These are phyloP conservation scores for Botrytis paeoniae DNA, from an alignment of 2,329 filamentous ascomycete genomes.

Conservation along the genomic window DNA sequence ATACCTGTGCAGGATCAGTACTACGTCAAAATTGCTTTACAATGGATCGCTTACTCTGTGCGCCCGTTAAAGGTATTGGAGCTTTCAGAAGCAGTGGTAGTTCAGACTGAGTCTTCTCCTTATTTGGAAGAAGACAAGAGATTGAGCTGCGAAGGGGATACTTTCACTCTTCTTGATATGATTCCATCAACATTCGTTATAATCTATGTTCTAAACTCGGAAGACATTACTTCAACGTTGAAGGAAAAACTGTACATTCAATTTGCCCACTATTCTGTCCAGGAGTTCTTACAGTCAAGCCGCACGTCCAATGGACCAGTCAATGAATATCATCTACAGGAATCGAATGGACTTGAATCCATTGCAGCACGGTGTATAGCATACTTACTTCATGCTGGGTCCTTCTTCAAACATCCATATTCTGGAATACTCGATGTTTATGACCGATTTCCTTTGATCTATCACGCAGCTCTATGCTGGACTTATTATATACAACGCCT, in stretches of 20 bases:
- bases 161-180: not conserved
- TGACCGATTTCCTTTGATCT: not conserved
- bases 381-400: not conserved
- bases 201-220: rapidly evolving
- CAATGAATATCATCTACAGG: not conserved
- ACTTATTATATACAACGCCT: not conserved
- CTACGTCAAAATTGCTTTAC: slow-evolving; percentile 22
- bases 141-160: not conserved
- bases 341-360: rapidly evolving
- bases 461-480: not conserved
- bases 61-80: not conserved
- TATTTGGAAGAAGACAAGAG: not conserved
- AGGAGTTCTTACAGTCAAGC: not conserved
- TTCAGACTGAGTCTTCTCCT: not conserved
- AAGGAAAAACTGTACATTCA: not conserved
- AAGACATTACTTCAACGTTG: rapidly evolving
- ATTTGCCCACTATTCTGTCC: not conserved
- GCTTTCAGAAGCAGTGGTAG: slow-evolving; percentile 12
- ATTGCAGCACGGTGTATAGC: not conserved
- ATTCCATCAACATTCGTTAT: not conserved
- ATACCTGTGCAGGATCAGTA: slow-evolving; percentile 14
- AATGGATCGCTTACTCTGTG: slow-evolving; percentile 29
- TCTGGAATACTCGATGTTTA: rapidly evolving
- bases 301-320: not conserved
- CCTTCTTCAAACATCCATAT: not conserved